Evolutionary conservation across 805 yeast genomes (phyloP).

Genomic region (Starmerella potacharoeniae): DNA sequence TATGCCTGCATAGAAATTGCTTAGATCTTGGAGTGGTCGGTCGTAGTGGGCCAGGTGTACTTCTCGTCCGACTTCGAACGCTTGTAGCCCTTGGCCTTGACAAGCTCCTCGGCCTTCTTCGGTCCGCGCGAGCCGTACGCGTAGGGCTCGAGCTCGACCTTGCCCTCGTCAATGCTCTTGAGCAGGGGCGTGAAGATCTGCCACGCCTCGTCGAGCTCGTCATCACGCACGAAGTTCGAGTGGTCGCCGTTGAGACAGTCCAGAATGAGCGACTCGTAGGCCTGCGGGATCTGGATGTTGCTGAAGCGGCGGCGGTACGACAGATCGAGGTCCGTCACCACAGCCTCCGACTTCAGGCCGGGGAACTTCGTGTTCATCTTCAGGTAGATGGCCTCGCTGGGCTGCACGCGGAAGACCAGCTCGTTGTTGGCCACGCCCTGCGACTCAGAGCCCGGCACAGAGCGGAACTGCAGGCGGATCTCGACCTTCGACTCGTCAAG

Average conservation of each 20-base stretch:
- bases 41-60: conserved; percentile 71
- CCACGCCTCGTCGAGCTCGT: conserved; percentile 93
- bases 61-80: conserved; percentile 43
- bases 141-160: conserved; percentile 49
- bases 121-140: conserved; percentile 94
- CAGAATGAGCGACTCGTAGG: conserved; percentile 88
- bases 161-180: conserved; percentile 59
- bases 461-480: conserved; percentile 83
- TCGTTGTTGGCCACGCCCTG: conserved; percentile 85
- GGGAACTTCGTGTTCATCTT: conserved; percentile 91
- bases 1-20: not conserved
- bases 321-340: conserved; percentile 81
- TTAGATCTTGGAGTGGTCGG: conserved; percentile 11
- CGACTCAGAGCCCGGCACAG: conserved; percentile 40
- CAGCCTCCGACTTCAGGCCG: conserved; percentile 71
- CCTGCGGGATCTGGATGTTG: conserved; percentile 92
- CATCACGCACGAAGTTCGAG: conserved; percentile 95
- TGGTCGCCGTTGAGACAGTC: conserved; percentile 88
- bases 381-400: conserved; percentile 85
- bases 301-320: conserved; percentile 72
- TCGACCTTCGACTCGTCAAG: conserved; percentile 89
- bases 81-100: conserved; percentile 62
- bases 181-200: conserved; percentile 82
- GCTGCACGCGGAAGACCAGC: conserved; percentile 87
- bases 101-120: conserved; percentile 44